Base-by-base conservation (phyloP, 805 yeast species). In the Myxozyma mucilagina region DNA sequence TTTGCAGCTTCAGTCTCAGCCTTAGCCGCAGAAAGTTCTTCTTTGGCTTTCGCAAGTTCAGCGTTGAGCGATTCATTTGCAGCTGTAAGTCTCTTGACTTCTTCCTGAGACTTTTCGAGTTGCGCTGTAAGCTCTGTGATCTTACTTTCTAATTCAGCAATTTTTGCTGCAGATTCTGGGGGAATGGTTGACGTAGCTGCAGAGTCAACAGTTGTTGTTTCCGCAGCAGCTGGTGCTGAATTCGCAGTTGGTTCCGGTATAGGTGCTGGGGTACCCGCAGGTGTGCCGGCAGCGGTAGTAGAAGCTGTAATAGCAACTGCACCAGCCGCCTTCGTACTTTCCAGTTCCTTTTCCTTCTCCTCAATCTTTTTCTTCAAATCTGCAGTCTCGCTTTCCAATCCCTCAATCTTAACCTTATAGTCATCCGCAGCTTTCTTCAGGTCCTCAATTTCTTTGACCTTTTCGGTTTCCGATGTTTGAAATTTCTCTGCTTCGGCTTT, bases 101-200 rank as follows among this genome's bases (percentile, higher is more conserved):
- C 51, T n/a, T 38, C 47, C 53, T 63, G 53, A 16, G 52, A 38
- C 10, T 56, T 50, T 43, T 38, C 54, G 18, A 64, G 47, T 38
- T 42, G 47, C 6, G 61, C 20, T 11, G 57, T 57, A 34, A 74
- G 69, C 18, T 70, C 74, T 31, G 72, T 73, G 58, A 72, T 69
- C 54, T 78, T 66, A 57, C 71, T 73, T 59, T 75, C 76, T 42
- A 72, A 70, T 32, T 75, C 74, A 11, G 43, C 41, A 32, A 39
- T n/a, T n/a, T 39, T 16, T 18, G 34, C 54, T 1, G 8, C 24
- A 8, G 35, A 3, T 16, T 24, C 53, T 31, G 51, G 42, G 1
- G 48, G 53, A 38, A 34, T 14, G n/a, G 60, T 35, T 5, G 20
- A 47, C 47, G 56, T 56, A 38, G 44, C 35, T 31, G 51, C 18